phyloP scores from a whole-genome alignment of 1,139 yeast species.

The Sugiyamaella grinbergsii region DNA sequence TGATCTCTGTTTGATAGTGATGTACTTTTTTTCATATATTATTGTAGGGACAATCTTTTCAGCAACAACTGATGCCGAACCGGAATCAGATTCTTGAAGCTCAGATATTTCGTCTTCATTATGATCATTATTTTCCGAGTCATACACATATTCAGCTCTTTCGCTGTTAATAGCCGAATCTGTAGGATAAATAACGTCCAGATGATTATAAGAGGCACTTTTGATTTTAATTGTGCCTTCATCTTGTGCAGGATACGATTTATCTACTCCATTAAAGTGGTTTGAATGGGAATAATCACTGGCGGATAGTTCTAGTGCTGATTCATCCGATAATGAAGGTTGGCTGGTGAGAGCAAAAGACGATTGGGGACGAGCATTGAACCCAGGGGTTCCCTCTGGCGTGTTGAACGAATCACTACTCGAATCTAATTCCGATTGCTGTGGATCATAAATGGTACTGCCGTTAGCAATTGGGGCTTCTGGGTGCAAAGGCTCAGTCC shows the following conservation, averaged over 20 bases:
- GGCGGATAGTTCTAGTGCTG: background rate
- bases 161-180: slow-evolving; percentile 3
- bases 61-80: slow-evolving; percentile 1
- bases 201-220: background rate
- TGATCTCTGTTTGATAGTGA: background rate
- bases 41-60: background rate
- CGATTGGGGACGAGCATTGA: background rate
- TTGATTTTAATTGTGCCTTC: background rate
- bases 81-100: no score
- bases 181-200: background rate
- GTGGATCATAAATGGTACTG: background rate
- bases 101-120: background rate
- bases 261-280: background rate
- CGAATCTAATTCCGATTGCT: slow-evolving; percentile 1
- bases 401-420: background rate
- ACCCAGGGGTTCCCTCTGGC: background rate
- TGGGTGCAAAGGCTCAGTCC: no score
- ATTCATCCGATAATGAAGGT: background rate
- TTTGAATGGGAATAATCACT: background rate
- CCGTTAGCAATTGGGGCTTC: background rate
- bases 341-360: no score
- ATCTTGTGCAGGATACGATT: background rate
- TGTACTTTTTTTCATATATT: background rate
- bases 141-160: slow-evolving; percentile 1
- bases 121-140: background rate